Base-by-base conservation (phyloP, 2,329 filamentous ascomycete species). In the Teratosphaeriaceae sp. region DNA sequence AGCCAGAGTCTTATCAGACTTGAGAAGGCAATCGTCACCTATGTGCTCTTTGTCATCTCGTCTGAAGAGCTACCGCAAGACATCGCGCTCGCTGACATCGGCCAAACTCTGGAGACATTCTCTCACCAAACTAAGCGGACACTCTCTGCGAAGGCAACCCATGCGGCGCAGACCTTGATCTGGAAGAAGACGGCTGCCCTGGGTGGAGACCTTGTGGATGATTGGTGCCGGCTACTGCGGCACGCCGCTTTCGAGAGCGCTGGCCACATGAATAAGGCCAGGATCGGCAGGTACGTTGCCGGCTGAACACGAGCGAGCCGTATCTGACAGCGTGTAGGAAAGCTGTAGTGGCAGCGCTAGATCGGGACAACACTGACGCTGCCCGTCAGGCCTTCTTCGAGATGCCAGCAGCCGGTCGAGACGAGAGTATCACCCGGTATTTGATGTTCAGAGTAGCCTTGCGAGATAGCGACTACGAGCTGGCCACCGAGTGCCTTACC, bases 201-300 rank as follows among this genome's bases (percentile, higher is more conserved):
- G 5, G 30, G 42, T 4, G 13, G 20, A n/a, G 37, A 29, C 8
- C 18, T 24, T 16, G 20, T 29, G 9, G 44, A 48, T 11, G 19
- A 26, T 21, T 96, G 87, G 88, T 94, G 86, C 54, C 71, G 64
- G 6, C 59, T 88, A 15, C 81, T 84, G 1, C 68, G 84, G 11
- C 82, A 88, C 55, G 60, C 68, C 1, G 56, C 86, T 0, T 88
- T 96, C 50, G 65, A 73, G 11, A 76, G 76, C 38, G 76, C 78
- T 18, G 82, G 84, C 1, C 72, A 80, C 2, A 53, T 73, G 1
- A 92, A 89, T 58, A 73, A 73, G 43, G 76, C 76, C 3, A 88
- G 85, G 48, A 58, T 62, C 18, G 31, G 31, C 31, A 34, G 31
- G 31, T 34, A 34, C 12, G 31, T 12, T 6, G 9, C 4, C 20